phyloP scores from a whole-genome alignment of 441 rosid genomes.

The Iberis amara region DNA sequence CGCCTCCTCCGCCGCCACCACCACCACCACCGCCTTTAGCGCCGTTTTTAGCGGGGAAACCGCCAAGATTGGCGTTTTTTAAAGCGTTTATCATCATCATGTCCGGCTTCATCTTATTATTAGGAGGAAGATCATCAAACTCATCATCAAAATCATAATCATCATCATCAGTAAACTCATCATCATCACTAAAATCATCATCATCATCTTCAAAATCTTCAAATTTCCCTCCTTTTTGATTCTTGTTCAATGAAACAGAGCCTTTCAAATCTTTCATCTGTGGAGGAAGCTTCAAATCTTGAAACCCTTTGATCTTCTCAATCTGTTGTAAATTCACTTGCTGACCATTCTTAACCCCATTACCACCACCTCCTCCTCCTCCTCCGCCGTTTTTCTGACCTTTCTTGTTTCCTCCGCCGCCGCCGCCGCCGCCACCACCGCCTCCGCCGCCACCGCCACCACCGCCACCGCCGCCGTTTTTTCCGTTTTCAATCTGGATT shows the following conservation, averaged over 20 bases:
- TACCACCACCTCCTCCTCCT: constrained; percentile 33
- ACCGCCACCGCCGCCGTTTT: constrained; percentile 37
- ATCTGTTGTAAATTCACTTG: constrained; percentile 49
- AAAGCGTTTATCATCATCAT: constrained; percentile 48
- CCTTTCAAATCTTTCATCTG: constrained; percentile 51
- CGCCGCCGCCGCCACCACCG: constrained; percentile 25
- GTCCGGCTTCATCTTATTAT: constrained; percentile 44
- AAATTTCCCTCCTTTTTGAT: constrained; percentile 55
- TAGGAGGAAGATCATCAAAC: constrained; percentile 42
- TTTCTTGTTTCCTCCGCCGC: constrained; percentile 5
- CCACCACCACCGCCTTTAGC: constrained; percentile 28
- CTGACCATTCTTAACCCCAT: constrained; percentile 36
- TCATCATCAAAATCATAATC: constrained; percentile 40
- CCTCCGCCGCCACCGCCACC: constrained; percentile 29
- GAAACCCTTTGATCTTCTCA: constrained; percentile 56
- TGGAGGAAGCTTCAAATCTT: constrained; percentile 64
- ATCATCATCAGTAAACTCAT: constrained; percentile 36
- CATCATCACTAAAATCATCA: constrained; percentile 49
- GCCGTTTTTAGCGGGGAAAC: constrained; percentile 33
- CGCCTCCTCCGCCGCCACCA: constrained; percentile 30
- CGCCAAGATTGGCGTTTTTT: constrained; percentile 37
- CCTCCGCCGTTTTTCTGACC: constrained; percentile 5
- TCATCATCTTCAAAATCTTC: constrained; percentile 46
- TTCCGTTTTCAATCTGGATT: constrained; percentile 60
- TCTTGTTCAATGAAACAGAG: constrained; percentile 33